These are phyloP conservation scores for Solanum ahanhuiri DNA, from an alignment of 257 asterid species.

Conservation along the genomic window DNA sequence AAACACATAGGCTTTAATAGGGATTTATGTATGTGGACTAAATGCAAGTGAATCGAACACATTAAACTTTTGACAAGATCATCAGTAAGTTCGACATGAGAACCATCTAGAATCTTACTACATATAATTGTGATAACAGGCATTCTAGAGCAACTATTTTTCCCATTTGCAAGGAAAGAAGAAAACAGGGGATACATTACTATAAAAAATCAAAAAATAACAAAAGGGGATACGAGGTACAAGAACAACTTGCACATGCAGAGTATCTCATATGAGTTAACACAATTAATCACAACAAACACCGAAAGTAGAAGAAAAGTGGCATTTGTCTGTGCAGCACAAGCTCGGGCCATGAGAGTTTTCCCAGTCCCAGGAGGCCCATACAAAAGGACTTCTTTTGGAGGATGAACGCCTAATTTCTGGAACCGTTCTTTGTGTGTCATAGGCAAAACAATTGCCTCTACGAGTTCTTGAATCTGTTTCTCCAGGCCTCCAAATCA, in stretches of 20 bases:
- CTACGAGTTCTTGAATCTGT: conserved; percentile 88
- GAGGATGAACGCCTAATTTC: conserved; percentile 73
- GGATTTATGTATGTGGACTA: not conserved
- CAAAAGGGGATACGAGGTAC: not conserved
- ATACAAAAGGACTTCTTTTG: conserved; percentile 68
- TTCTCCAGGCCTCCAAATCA: conserved; percentile 95
- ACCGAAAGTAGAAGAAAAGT: conserved; percentile 27
- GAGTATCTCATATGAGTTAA: not conserved
- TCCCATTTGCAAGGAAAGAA: not conserved
- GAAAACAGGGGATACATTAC: not conserved
- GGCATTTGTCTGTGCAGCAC: conserved; percentile 98
- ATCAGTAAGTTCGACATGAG: not conserved
- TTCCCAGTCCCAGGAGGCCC: conserved; percentile 94
- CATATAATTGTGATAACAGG: not conserved
- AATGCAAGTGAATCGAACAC: not conserved
- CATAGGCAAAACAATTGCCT: conserved; percentile 86
- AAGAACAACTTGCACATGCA: not conserved
- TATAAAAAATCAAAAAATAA: not conserved
- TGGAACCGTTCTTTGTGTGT: conserved; percentile 77
- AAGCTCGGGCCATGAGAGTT: conserved; percentile 85
- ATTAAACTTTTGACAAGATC: not conserved
- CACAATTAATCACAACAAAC: not conserved
- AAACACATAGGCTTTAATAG: not conserved
- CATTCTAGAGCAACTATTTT: not conserved
- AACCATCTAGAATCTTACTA: not conserved